These are phyloP conservation scores for Geranium rotundifolium DNA, from an alignment of 345 rosid genomes.

Conservation along the genomic window DNA sequence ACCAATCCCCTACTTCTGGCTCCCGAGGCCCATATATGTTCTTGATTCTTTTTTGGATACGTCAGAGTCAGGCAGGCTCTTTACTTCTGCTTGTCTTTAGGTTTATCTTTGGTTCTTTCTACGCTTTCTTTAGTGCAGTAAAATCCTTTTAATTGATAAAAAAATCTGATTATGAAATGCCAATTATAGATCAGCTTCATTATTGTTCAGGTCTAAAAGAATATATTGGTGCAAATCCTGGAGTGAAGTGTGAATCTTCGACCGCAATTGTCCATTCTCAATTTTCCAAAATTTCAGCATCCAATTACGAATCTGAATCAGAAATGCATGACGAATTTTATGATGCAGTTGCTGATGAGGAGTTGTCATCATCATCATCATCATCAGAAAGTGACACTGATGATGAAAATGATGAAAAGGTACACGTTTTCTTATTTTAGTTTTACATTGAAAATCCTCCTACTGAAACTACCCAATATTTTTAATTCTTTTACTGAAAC, in stretches of 20 bases:
- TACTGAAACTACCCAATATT: background rate
- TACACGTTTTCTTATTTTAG: conserved; percentile 14
- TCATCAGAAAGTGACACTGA: conserved; percentile 53
- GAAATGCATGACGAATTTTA: conserved; percentile 73
- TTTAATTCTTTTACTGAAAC: conserved; percentile 15
- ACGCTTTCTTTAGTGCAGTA: background rate
- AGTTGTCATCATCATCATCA: conserved; percentile 27
- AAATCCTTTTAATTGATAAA: background rate
- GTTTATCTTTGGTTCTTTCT: too few species aligned
- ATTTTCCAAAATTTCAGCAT: conserved; percentile 26
- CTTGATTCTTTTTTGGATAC: too few species aligned
- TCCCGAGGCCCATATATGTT: too few species aligned
- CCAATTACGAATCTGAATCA: conserved; percentile 39
- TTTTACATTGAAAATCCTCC: background rate
- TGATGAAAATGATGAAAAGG: conserved; percentile 34
- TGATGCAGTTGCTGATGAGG: conserved; percentile 64
- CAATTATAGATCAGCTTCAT: conserved; percentile 11
- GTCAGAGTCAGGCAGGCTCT: too few species aligned
- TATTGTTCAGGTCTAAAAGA: conserved; percentile 72
- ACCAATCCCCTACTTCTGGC: too few species aligned
- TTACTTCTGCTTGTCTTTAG: too few species aligned
- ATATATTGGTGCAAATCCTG: conserved; percentile 87
- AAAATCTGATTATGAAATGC: background rate
- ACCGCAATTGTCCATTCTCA: conserved; percentile 45
- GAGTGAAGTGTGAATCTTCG: conserved; percentile 43